phyloP scores from a whole-genome alignment of 306 rosid species.

The Vachellia collinsii region DNA sequence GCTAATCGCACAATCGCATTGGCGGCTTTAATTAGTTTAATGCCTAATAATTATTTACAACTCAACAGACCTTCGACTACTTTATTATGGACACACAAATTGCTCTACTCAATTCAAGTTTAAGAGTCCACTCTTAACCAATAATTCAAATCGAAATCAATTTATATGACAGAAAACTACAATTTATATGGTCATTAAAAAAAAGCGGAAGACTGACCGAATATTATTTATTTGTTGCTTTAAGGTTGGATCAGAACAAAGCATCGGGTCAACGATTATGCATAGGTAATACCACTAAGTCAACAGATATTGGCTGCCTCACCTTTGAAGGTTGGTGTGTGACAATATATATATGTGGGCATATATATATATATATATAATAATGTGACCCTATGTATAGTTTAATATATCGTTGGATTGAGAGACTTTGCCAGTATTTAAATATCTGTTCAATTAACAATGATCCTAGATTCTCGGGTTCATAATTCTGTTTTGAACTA shows the following conservation, averaged over 20 bases:
- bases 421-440: neutral
- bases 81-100: neutral
- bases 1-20: neutral
- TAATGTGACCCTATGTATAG: too few species aligned
- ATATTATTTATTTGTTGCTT: neutral
- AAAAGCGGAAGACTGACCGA: neutral
- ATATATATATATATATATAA: too few species aligned
- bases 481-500: neutral
- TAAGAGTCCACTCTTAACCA: neutral
- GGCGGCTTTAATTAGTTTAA: neutral
- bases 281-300: neutral
- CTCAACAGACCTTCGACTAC: neutral
- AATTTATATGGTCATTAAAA: neutral
- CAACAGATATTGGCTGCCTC: neutral
- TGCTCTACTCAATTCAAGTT: neutral
- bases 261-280: conserved; percentile 7
- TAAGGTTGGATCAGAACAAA: neutral
- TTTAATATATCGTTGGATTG: neutral
- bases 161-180: neutral
- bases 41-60: neutral
- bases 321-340: neutral
- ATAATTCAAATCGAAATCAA: neutral
- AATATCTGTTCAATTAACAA: neutral
- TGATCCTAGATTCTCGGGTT: neutral
- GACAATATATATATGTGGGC: neutral